Conservation (phyloP, 768 basidiomycete genomes). For the Jaapia argillacea region DNA sequence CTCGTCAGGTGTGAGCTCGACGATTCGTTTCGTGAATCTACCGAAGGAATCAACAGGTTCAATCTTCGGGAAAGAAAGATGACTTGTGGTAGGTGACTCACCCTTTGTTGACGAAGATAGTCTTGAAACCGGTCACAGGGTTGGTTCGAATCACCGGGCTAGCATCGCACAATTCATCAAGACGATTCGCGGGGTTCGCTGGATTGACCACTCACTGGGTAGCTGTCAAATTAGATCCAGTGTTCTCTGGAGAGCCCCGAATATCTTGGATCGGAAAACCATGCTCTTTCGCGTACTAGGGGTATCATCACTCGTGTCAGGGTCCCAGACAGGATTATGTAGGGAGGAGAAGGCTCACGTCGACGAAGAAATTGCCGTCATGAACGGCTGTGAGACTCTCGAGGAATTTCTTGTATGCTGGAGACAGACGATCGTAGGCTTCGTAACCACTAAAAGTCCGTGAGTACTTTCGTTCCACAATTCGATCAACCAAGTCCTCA, state of each 20-base stretch:
- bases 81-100: slow-evolving; percentile 10
- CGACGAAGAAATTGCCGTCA: slow-evolving; percentile 30
- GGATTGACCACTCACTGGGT: slow-evolving; percentile 39
- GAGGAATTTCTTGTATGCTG: slow-evolving; percentile 39
- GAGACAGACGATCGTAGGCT: slow-evolving; percentile 55
- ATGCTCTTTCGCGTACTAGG: slow-evolving; percentile 21
- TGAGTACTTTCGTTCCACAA: too few relatives aligned
- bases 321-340: too few relatives aligned
- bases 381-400: slow-evolving; percentile 52
- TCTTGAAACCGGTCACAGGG: slow-evolving; percentile 51
- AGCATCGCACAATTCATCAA: too few relatives aligned
- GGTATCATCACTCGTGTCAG: too few relatives aligned
- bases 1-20: slow-evolving; percentile 43
- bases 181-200: too few relatives aligned
- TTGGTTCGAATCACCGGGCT: slow-evolving; percentile 42
- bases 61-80: background rate
- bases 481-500: too few relatives aligned
- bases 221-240: slow-evolving; percentile 34
- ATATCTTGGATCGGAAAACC: slow-evolving; percentile 25
- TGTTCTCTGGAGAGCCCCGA: slow-evolving; percentile 46
- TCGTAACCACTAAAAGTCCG: slow-evolving; percentile 52
- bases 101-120: slow-evolving; percentile 44
- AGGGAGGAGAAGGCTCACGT: slow-evolving; percentile 20
- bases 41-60: background rate
- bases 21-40: slow-evolving; percentile 46